Percentiles rank a stretch among this genome's conserved stretches.
phyloP scores from a whole-genome alignment of 2,329 filamentous ascomycete genomes.

The Apiospora pterosperma region DNA sequence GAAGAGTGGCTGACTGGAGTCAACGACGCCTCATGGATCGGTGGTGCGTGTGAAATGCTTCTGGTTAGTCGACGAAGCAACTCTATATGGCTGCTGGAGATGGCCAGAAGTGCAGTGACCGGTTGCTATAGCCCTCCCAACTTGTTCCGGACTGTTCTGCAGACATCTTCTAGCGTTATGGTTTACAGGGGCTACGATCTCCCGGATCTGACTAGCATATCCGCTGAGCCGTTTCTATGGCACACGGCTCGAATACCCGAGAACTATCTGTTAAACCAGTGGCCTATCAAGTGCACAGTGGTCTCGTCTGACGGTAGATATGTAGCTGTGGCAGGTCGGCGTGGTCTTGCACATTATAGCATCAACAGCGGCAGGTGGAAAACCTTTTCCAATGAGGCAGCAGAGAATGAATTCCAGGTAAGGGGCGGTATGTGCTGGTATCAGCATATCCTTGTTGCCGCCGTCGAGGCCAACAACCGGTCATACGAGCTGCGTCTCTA shows the following conservation, averaged over 20 bases:
- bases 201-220: conserved; percentile 85
- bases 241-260: conserved; percentile 85
- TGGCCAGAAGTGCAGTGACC: conserved; percentile 89
- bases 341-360: conserved; percentile 93
- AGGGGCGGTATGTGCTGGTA: conserved; percentile 98
- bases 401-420: conserved; percentile 89
- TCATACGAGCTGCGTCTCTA: conserved; percentile 88
- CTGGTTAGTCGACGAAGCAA: conserved; percentile 69
- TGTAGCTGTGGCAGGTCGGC: conserved; percentile 88
- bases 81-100: conserved; percentile 82
- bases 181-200: conserved; percentile 92
- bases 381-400: conserved; percentile 75
- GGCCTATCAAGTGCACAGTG: conserved; percentile 85
- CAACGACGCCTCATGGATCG: conserved; percentile 77
- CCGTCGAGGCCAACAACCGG: conserved; percentile 74
- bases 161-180: conserved; percentile 84
- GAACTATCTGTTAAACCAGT: conserved; percentile 83
- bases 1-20: conserved; percentile 86
- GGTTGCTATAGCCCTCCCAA: conserved; percentile 92
- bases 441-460: conserved; percentile 89
- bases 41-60: conserved; percentile 81
- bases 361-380: conserved; percentile 94
- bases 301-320: conserved; percentile 92
- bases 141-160: conserved; percentile 81
- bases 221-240: conserved; percentile 91